Evolutionary conservation across 257 asterid species (phyloP).

Genomic region (Lavandula angustifolia): DNA sequence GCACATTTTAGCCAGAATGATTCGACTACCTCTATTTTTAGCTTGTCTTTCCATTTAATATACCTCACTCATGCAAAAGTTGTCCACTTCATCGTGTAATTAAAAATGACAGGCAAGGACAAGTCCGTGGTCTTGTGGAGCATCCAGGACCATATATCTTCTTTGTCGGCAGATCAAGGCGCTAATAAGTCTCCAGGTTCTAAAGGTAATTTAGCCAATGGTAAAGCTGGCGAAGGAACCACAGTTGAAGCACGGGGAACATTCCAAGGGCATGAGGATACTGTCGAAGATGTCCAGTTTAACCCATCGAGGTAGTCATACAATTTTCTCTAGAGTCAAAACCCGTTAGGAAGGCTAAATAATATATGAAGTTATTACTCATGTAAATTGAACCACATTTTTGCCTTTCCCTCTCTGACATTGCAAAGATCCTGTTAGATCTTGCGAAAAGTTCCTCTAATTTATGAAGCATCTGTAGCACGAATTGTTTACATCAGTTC

Average conservation of each 20-base stretch:
- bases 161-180: slow-evolving; percentile 71
- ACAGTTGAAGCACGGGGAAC: slow-evolving; percentile 74
- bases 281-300: slow-evolving; percentile 95
- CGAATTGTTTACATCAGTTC: slow-evolving; percentile 23
- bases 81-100: slow-evolving; percentile 11
- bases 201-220: slow-evolving; percentile 50
- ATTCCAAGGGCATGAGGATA: slow-evolving; percentile 77
- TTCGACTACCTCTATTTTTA: neutral
- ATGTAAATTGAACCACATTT: neutral
- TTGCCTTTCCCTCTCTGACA: slow-evolving; percentile 25
- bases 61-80: neutral
- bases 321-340: slow-evolving; percentile 10
- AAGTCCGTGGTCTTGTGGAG: slow-evolving; percentile 89
- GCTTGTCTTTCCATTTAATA: neutral
- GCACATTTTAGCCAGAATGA: too few species aligned
- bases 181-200: slow-evolving; percentile 68
- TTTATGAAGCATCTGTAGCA: slow-evolving; percentile 22
- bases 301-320: slow-evolving; percentile 78
- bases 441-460: slow-evolving; percentile 5
- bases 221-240: slow-evolving; percentile 47
- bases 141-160: slow-evolving; percentile 84
- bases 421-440: slow-evolving; percentile 23
- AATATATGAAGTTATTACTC: slow-evolving; percentile 11
- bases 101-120: slow-evolving; percentile 74
- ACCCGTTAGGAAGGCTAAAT: neutral